Evolutionary conservation across 2,329 filamentous ascomycete genomes (phyloP).

Genomic region (Berkeleyomyces rouxiae): DNA sequence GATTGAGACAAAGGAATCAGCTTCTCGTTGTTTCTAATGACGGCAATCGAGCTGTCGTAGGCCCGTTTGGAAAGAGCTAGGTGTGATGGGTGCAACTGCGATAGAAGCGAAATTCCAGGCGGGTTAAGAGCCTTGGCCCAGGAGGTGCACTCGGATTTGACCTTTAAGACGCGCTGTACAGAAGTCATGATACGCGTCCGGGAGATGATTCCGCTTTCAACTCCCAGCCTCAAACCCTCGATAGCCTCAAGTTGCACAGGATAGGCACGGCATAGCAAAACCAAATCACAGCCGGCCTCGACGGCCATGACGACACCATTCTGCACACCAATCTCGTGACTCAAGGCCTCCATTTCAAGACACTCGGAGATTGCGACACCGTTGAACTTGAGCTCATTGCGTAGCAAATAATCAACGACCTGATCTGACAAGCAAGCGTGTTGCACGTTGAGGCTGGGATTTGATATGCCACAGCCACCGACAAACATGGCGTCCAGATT

Average conservation of each 20-base stretch:
- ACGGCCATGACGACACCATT: slow-evolving; percentile 96
- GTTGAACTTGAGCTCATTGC: slow-evolving; percentile 77
- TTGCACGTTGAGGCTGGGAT: slow-evolving; percentile 82
- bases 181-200: slow-evolving; percentile 67
- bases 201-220: slow-evolving; percentile 80
- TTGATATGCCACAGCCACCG: slow-evolving; percentile 82
- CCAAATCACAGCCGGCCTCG: slow-evolving; percentile 84
- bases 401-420: slow-evolving; percentile 75
- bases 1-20: slow-evolving; percentile 68
- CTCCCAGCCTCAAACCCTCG: slow-evolving; percentile 69
- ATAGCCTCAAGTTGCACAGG: slow-evolving; percentile 84
- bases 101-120: slow-evolving; percentile 57
- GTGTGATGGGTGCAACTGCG: slow-evolving; percentile 68
- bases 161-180: slow-evolving; percentile 54
- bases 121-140: slow-evolving; percentile 89
- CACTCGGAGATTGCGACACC: slow-evolving; percentile 93
- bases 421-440: slow-evolving; percentile 88
- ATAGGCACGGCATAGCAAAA: slow-evolving; percentile 76
- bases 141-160: slow-evolving; percentile 74
- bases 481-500: slow-evolving; percentile 86
- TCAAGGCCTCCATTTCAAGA: slow-evolving; percentile 88
- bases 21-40: slow-evolving; percentile 77
- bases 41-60: slow-evolving; percentile 84
- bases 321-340: slow-evolving; percentile 90
- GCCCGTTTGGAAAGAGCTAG: slow-evolving; percentile 65